Percentiles rank a stretch among this genome's conserved stretches.
These are phyloP conservation scores for Penicillium crystallinum DNA, from an alignment of 495 filamentous ascomycete species.

Conservation along the genomic window DNA sequence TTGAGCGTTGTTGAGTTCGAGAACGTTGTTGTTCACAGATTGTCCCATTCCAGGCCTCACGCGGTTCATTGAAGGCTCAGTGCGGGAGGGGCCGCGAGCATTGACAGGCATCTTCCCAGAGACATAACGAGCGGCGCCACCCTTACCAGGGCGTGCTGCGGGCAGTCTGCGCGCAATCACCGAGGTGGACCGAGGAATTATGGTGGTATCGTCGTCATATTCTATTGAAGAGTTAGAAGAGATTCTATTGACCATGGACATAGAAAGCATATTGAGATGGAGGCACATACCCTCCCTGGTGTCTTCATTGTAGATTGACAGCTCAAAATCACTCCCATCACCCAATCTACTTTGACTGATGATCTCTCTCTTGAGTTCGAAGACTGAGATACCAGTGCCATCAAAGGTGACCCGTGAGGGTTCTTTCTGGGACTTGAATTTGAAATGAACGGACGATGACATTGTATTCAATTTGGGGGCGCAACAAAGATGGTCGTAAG, in stretches of 20 bases:
- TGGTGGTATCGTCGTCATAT: constrained; percentile 93
- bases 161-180: constrained; percentile 88
- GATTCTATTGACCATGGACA: neutral
- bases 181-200: constrained; percentile 89
- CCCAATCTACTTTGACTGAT: constrained; percentile 90
- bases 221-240: constrained; percentile 45
- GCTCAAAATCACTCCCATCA: constrained; percentile 94
- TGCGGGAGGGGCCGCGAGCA: constrained; percentile 73
- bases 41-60: constrained; percentile 32
- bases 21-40: constrained; percentile 49
- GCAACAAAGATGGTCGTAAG: constrained; percentile 24
- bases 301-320: constrained; percentile 88
- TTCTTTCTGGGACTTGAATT: constrained; percentile 99
- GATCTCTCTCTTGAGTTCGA: constrained; percentile 97
- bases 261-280: neutral
- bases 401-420: constrained; percentile 92
- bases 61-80: constrained; percentile 57
- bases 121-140: constrained; percentile 90
- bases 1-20: constrained; percentile 63
- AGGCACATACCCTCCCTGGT: constrained; percentile 70
- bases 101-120: constrained; percentile 93
- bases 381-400: constrained; percentile 96
- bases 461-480: constrained; percentile 57
- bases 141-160: constrained; percentile 70
- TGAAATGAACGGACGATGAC: constrained; percentile 98